phyloP scores from a whole-genome alignment of 2,329 filamentous ascomycete genomes.

The Penicillium sp. region DNA sequence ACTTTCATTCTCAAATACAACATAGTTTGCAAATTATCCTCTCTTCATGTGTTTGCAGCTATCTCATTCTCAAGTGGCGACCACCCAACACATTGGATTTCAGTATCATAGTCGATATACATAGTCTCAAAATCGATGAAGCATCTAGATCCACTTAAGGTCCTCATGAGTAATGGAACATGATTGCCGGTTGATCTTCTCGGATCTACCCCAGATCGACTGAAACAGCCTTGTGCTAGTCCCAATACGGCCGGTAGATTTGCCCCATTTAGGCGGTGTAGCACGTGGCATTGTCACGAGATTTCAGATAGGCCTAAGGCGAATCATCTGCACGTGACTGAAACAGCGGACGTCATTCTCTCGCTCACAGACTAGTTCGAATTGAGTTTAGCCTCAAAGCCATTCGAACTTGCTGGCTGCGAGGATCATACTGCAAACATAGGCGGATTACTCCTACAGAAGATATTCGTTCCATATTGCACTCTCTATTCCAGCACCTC shows the following conservation, averaged over 20 bases:
- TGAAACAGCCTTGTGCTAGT: constrained; percentile 4
- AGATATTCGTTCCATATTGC: neutral
- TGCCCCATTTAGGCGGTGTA: neutral
- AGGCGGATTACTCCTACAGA: neutral
- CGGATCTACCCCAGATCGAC: constrained; percentile 25
- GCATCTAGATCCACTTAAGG: neutral
- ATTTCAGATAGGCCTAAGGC: neutral
- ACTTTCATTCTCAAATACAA: constrained; percentile 2
- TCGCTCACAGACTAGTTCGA: constrained; percentile 1
- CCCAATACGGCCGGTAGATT: neutral
- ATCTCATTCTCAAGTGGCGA: too few relatives aligned
- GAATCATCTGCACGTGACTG: constrained; percentile 1
- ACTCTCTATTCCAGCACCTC: neutral
- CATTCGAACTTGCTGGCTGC: constrained; percentile 9
- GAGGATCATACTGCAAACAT: constrained; percentile 5
- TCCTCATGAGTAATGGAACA: neutral
- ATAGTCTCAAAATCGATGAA: neutral
- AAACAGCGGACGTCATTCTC: constrained; percentile 6
- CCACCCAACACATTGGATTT: neutral
- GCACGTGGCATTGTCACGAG: constrained; percentile 21
- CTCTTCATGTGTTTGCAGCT: neutral
- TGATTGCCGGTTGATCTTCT: constrained; percentile 4
- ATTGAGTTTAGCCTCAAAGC: neutral
- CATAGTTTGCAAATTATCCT: neutral
- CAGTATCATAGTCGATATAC: too few relatives aligned